These are phyloP conservation scores for Didymella sp. DNA, from an alignment of 2,329 filamentous ascomycete species.

Conservation along the genomic window DNA sequence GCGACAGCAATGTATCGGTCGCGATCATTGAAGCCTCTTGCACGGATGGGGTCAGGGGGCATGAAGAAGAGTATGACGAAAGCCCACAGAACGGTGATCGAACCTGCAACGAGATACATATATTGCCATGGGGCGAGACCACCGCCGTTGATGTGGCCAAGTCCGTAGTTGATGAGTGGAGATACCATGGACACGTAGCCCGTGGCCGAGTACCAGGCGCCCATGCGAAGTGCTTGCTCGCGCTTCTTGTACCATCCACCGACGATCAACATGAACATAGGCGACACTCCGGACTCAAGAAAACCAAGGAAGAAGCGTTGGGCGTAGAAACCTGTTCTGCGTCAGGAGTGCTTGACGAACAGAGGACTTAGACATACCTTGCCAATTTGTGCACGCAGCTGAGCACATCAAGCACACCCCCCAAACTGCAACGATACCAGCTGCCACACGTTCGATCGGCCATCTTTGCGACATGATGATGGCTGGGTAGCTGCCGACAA, in stretches of 20 bases:
- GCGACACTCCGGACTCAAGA: constrained; percentile 63
- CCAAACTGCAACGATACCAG: constrained; percentile 52
- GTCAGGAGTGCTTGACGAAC: too few relatives aligned
- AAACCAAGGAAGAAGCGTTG: constrained; percentile 62
- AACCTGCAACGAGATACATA: constrained; percentile 44
- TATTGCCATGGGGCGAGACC: constrained; percentile 37
- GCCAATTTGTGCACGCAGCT: constrained; percentile 55
- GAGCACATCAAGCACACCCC: constrained; percentile 50
- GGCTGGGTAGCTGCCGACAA: constrained; percentile 57
- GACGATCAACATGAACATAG: constrained; percentile 55
- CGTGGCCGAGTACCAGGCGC: constrained; percentile 69
- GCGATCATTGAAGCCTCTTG: constrained; percentile 45
- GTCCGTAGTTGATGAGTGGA: constrained; percentile 42
- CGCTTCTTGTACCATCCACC: constrained; percentile 59
- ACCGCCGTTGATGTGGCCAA: constrained; percentile 39
- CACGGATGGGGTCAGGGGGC: constrained; percentile 53
- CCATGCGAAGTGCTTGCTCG: constrained; percentile 69
- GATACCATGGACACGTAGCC: constrained; percentile 42
- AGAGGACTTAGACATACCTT: constrained; percentile 21
- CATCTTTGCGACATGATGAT: constrained; percentile 55
- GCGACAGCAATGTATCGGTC: constrained; percentile 64
- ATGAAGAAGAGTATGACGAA: constrained; percentile 49
- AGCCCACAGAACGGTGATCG: constrained; percentile 36
- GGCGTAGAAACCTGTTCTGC: constrained; percentile 51
- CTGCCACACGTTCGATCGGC: constrained; percentile 57